Evolutionary conservation across 306 rosid species (phyloP), one percentile per base, ranked within the genome.

Genomic region (Corylus avellana): DNA sequence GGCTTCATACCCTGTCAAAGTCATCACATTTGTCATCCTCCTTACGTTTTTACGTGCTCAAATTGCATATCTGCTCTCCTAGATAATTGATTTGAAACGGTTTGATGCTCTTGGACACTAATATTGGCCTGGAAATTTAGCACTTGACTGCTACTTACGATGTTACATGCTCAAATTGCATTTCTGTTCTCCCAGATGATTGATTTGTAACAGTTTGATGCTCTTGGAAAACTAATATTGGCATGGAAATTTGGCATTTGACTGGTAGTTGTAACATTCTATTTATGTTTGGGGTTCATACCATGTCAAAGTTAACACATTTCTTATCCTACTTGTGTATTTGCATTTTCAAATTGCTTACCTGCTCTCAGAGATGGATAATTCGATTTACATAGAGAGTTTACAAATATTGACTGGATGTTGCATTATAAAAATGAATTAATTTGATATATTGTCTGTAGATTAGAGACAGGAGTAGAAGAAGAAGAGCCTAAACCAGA

Each of bases 401-500:
- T 39, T 16, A 39, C 25, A 67, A 67, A 67, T 67, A 67, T 39
- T 39, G 13, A 67, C 8, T 67, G 27, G 29, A 39, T 16, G n/a
- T n/a, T 67, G 68, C 44, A 73, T 42, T 74, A 14, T 20, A 50
- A 54, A 54, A n/a, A 54, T 27, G 48, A 49, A 35, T 39, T 54
- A 32, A 72, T 39, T 8, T 75, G 4, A 67, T 12, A 29, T 55
- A 6, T 55, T 82, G 39, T 66, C 50, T 70, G 47, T 55, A 48
- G 46, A 54, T 27, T 37, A 27, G 12, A 57, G 79, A 61, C 85
- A 48, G 62, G 48, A 44, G 70, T 77, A 73, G 75, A 73, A 80
- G 81, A 75, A 70, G 74, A 81, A 54, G 86, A 75, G 79, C 84
- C 75, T 1, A 77, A 58, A 72, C 67, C 71, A 73, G 72, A 84